Base-by-base conservation (phyloP, 2,329 filamentous ascomycete genomes). In the Xylaria polymorpha region DNA sequence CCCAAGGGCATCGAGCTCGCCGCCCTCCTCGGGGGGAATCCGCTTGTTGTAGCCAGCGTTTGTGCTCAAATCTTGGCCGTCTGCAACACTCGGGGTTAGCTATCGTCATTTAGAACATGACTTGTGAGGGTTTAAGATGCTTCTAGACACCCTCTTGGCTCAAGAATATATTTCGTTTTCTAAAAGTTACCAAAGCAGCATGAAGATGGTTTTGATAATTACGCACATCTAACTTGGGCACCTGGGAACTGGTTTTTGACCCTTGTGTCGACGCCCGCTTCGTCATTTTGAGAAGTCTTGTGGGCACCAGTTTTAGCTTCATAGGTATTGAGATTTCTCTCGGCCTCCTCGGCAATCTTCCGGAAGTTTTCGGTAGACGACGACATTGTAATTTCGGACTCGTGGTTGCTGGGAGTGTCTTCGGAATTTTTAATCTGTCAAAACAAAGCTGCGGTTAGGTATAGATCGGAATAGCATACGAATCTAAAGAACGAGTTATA, bases 251-350 rank as follows among this genome's bases (percentile, higher is more conserved):
- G 82, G 58, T 79, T 81, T 77, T 83, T 82, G 32, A 78, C 80
- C 12, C 77, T 75, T 0, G 80, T 75, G 63, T 84, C 82, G 55
- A 85, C 81, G 51, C 82, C 84, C 3, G 81, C 79, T 8, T 84
- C 79, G 25, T 84, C 82, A 20, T 76, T 77, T 4, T 78, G 78
- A 6, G 82, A 78, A 3, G 77, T 74, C 67, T 80, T 82, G 57
- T 79, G 79, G 9, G 76, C 77, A 62, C 84, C 84, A 1, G 83
- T 85, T 77, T 85, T 86, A 72, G 83, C 76, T 71, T 84, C 80
- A 74, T 84, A 83, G 14, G 78, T 82, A 79, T 85, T 85, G 64
- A 85, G 79, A 72, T 85, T 83, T 61, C 75, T 76, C 79, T 86
- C 83, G 53, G 84, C 83, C 73, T 84, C 75, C 41, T 81, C 77